Base-by-base conservation (phyloP, 768 basidiomycete species). In the Suillus americanus region DNA sequence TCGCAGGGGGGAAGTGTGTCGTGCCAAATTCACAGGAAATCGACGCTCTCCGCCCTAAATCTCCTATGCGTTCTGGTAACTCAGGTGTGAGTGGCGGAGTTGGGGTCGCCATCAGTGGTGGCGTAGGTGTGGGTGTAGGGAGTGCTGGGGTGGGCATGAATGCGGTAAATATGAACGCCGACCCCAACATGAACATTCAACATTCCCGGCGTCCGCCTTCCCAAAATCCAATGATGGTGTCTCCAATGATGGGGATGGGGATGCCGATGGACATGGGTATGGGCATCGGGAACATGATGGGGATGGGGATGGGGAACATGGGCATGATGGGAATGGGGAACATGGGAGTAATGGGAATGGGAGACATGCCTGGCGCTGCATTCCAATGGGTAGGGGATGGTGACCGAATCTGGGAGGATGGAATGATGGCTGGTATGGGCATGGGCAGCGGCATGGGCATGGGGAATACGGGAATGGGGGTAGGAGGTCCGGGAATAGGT, bases 1-100 rank as follows among this genome's bases (percentile, higher is more conserved):
- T 71, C n/a, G 81, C 78, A 40, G 83, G 81, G 46, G 84, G 82
- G 18, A 86, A 85, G 72, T 74, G 78, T 46, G 87, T 92, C 64
- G 90, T 92, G 13, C 90, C 91, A 0, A 86, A 85, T 77, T 86
- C 89, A 4, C 71, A 84, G 74, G 94, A 96, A 68, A 93, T 97
- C 69, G 93, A 97, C 62, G 82, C 85, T 0, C 81, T 97, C 20
- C 82, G 94, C 20, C 94, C 94, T 0, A 95, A 96, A 74, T 95
- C 93, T 1, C 94, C 95, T 10, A 80, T 88, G 28, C 80, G 87
- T 54, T 71, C 75, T 13, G 77, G 80, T 38, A 33, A 54, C n/a
- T 61, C 62, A 16, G 54, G 65, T 0, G 69, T 74, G 67, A 68
- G 78, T 70, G 60, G 74, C 63, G 65, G 72, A 54, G 65, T 72